Percentiles rank a stretch among this genome's conserved stretches.
These are phyloP conservation scores for Alternaria brassicae DNA, from an alignment of 2,329 filamentous ascomycete genomes.

Conservation along the genomic window DNA sequence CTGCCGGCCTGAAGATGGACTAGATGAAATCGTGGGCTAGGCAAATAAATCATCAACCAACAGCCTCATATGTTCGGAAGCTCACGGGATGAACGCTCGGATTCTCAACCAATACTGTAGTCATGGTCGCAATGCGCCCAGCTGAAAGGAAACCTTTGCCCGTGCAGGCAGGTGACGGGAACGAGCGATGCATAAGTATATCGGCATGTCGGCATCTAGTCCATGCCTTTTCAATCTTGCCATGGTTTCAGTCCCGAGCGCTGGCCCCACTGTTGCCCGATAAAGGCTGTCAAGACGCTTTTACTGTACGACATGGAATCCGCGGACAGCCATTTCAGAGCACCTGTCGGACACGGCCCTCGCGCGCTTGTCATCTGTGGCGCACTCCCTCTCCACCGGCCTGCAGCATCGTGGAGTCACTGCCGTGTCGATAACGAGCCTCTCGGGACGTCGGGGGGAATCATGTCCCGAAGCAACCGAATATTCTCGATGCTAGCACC, in stretches of 20 bases:
- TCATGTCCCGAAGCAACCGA: constrained; percentile 27
- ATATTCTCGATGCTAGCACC: constrained; percentile 37
- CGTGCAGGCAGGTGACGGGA: neutral
- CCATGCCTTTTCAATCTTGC: constrained; percentile 6
- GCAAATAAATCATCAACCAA: neutral
- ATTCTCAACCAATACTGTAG: constrained; percentile 2
- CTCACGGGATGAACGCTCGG: neutral
- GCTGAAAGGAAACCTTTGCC: neutral
- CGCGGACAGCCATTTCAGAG: constrained; percentile 1
- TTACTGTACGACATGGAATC: constrained; percentile 2
- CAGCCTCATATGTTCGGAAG: neutral
- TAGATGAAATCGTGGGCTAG: neutral
- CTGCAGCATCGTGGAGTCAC: neutral
- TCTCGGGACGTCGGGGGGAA: constrained; percentile 29
- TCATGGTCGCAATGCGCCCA: neutral
- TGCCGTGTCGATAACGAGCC: neutral
- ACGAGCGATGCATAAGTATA: neutral
- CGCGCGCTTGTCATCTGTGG: neutral
- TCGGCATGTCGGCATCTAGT: constrained; percentile 10
- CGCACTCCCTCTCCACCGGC: neutral
- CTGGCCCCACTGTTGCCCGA: constrained; percentile 19
- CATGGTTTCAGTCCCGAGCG: constrained; percentile 1
- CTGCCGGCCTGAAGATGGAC: neutral
- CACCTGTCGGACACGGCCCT: neutral
- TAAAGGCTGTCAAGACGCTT: constrained; percentile 6